Conservation (phyloP, 108 stramenopile genomes). For the Pseudonitzschia pungens region DNA sequence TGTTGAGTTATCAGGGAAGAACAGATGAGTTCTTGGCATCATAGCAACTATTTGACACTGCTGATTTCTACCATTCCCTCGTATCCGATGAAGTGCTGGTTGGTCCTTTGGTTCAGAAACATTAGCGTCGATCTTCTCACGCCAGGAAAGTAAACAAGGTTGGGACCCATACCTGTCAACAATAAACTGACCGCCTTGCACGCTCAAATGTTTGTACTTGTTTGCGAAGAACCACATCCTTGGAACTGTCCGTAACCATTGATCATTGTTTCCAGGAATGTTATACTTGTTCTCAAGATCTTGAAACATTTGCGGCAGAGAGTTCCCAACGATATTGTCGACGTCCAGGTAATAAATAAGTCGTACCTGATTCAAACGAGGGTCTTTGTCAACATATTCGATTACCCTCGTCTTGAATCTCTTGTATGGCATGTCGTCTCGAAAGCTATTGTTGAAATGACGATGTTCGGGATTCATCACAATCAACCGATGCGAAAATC, state of each 20-base stretch:
- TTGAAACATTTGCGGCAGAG: not conserved
- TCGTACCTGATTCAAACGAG: not conserved
- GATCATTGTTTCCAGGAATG: not conserved
- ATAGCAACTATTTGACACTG: not conserved
- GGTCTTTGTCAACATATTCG: constrained; percentile 8
- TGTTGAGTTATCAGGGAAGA: not conserved
- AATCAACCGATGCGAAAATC: not conserved
- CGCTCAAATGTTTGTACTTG: not conserved
- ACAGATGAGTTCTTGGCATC: not conserved
- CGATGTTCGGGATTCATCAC: not conserved
- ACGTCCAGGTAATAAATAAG: constrained; percentile 26
- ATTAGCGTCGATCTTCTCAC: constrained; percentile 5
- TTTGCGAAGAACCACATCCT: constrained; percentile 18
- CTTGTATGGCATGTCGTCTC: constrained; percentile 10
- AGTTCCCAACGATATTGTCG: constrained; percentile 14
- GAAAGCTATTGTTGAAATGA: not conserved
- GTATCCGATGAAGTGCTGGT: not conserved
- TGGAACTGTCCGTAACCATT: not conserved
- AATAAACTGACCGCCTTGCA: constrained; percentile 23
- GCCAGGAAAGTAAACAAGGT: constrained; percentile 13
- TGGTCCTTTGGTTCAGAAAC: constrained; percentile 3
- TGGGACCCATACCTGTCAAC: constrained; percentile 8
- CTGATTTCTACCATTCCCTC: not conserved
- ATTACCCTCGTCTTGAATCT: constrained; percentile 26
- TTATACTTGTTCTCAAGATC: constrained; percentile 14